Percentiles rank a stretch among this genome's conserved stretches.
These are phyloP conservation scores for Coemansia sp. DNA, from an alignment of 192 early-diverging fungal genomes.

Conservation along the genomic window DNA sequence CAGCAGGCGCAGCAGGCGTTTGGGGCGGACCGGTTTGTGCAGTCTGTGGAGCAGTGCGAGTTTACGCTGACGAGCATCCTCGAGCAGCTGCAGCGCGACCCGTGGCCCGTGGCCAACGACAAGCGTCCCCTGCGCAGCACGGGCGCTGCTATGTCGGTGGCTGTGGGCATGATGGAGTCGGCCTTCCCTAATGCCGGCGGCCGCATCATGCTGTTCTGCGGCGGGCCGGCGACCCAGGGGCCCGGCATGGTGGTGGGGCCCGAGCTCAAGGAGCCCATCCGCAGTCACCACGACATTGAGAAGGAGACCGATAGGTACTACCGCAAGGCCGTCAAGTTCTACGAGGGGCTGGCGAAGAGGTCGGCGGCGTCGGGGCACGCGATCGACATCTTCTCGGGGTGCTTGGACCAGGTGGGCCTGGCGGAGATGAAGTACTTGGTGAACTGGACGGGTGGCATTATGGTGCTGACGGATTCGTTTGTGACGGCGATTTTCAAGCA, in stretches of 20 bases:
- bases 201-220: slow-evolving; percentile 90
- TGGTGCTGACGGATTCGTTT: slow-evolving; percentile 96
- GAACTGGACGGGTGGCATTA: slow-evolving; percentile 86
- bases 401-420: slow-evolving; percentile 94
- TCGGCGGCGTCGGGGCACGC: slow-evolving; percentile 85
- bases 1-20: slow-evolving; percentile 46
- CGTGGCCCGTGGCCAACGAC: slow-evolving; percentile 91
- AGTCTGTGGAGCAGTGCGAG: slow-evolving; percentile 93
- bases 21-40: slow-evolving; percentile 73
- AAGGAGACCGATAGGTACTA: slow-evolving; percentile 91
- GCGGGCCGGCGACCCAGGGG: slow-evolving; percentile 92
- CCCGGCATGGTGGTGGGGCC: slow-evolving; percentile 93
- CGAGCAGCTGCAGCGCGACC: slow-evolving; percentile 96
- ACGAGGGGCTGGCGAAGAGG: slow-evolving; percentile 85
- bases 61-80: slow-evolving; percentile 92
- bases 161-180: slow-evolving; percentile 88
- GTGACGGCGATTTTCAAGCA: slow-evolving; percentile 96
- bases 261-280: slow-evolving; percentile 90
- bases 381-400: slow-evolving; percentile 98
- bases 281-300: slow-evolving; percentile 98
- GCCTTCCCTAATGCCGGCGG: slow-evolving; percentile 91
- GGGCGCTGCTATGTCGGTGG: slow-evolving; percentile 92
- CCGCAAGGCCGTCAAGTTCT: slow-evolving; percentile 96
- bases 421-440: slow-evolving; percentile 94
- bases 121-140: slow-evolving; percentile 92